These are phyloP conservation scores for Mycena sp. DNA, from an alignment of 1,284 basidiomycete species.

Conservation along the genomic window DNA sequence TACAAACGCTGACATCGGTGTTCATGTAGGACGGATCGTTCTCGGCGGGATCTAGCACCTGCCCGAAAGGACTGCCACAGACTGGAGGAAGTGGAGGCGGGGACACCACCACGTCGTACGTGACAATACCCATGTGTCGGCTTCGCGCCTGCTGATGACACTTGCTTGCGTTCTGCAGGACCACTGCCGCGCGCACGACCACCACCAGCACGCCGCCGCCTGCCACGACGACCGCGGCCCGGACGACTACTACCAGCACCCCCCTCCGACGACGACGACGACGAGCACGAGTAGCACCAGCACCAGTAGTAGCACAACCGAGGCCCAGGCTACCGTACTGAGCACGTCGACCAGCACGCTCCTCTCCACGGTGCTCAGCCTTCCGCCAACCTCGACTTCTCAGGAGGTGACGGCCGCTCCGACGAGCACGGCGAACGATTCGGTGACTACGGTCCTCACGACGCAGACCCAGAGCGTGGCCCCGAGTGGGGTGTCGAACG, in stretches of 20 bases:
- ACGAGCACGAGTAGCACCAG: too few species aligned
- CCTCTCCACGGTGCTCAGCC: not conserved
- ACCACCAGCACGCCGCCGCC: not conserved
- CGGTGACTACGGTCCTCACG: too few species aligned
- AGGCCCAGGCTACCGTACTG: not conserved
- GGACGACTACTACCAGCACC: not conserved
- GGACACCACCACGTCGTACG: not conserved
- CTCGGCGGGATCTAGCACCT: slow-evolving; percentile 8
- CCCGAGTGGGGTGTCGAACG: too few species aligned
- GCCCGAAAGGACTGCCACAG: slow-evolving; percentile 7
- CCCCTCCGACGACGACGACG: not conserved
- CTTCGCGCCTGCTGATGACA: not conserved
- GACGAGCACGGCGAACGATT: not conserved
- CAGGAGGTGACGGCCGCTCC: not conserved
- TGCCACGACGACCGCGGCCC: not conserved
- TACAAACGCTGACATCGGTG: not conserved
- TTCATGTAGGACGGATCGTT: slow-evolving; percentile 12
- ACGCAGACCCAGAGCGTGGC: too few species aligned
- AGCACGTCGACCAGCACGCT: slow-evolving; percentile 3
- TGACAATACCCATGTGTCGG: not conserved
- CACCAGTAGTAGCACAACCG: too few species aligned
- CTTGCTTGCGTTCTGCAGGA: not conserved
- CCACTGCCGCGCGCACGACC: not conserved
- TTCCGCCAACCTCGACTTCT: not conserved
- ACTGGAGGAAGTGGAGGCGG: too few species aligned